phyloP scores from a whole-genome alignment of 345 rosid species.

The Angophora floribunda region DNA sequence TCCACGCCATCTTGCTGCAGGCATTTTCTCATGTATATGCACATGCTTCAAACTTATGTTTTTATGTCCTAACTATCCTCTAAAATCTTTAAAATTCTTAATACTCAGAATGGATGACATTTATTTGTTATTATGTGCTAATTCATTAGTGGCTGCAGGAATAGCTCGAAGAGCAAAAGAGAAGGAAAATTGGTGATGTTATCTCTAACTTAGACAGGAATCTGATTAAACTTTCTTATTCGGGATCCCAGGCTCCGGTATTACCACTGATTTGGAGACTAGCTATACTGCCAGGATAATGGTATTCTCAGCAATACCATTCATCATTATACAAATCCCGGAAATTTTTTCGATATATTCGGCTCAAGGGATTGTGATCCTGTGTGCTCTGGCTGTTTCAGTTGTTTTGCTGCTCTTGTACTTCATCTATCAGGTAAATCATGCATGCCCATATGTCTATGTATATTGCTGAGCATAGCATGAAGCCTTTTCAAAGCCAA shows the following conservation, averaged over 20 bases:
- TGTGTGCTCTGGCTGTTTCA: constrained; percentile 9
- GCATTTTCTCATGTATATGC: background rate
- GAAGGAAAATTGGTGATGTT: background rate
- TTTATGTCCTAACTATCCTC: background rate
- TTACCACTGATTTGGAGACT: constrained; percentile 28
- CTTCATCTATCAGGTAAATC: constrained; percentile 21
- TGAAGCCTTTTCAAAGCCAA: background rate
- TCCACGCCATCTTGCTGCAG: background rate
- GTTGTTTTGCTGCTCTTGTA: constrained; percentile 8
- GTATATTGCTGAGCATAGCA: background rate
- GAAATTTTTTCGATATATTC: constrained; percentile 9
- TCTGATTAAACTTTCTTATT: background rate
- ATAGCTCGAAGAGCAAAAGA: background rate
- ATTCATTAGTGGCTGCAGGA: background rate
- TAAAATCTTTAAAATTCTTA: background rate
- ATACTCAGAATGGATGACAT: background rate
- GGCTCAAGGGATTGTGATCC: constrained; percentile 2
- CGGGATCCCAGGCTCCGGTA: constrained; percentile 13
- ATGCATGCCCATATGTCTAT: background rate
- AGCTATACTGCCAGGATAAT: constrained; percentile 33
- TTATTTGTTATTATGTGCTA: background rate
- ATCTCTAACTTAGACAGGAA: background rate
- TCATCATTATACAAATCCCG: constrained; percentile 16
- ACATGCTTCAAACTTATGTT: background rate
- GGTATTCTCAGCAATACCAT: constrained; percentile 27